Evolutionary conservation across 2,329 filamentous ascomycete species (phyloP), one percentile per base, ranked within the genome.

Genomic region (Cytospora schulzeri): DNA sequence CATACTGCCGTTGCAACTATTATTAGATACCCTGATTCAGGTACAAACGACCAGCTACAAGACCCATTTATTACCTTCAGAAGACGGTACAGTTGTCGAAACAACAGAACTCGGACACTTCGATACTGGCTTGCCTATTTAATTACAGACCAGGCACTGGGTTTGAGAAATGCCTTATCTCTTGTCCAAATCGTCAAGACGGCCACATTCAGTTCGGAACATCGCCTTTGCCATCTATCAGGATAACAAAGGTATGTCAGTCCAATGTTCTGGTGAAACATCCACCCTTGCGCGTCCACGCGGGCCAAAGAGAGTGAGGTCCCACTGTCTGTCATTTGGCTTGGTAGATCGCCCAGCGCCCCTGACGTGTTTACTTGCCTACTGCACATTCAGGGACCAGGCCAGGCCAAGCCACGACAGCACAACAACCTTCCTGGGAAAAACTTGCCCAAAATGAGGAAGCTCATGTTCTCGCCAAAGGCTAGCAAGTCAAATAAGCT

Each of bases 181-280:
- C 57, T 65, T 72, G 57, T 55, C 68, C 60, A 57, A 48, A 14
- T 51, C 58, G 45, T 59, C 54, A 24, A 59, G 57, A 55, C 54
- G 58, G 51, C 69, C 70, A 53, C 69, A 67, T 69, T 72, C 71
- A 60, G 67, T 68, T 51, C 62, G 55, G 28, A 67, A 57, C 48
- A 57, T 68, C 48, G 65, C 57, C 58, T 73, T 73, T 58, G 63
- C 64, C 35, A 71, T 72, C 63, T 70, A 73, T 63, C 68, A 67
- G 53, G 70, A 72, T 70, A 61, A 71, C 62, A 70, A 66, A 66
- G 70, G 74, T 76, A 72, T 69, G 73, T 68, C 56, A 60, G 52
- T 35, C 54, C 59, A n/a, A n/a, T n/a, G n/a, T 65, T 29, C 59
- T 62, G n/a, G n/a, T 48, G 38, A 63, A 61, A 60, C 62, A 65